Percentiles rank a stretch among this genome's conserved stretches.
phyloP scores from a whole-genome alignment of 1,284 basidiomycete genomes.

The Mycosarcoma mackinlayi region DNA sequence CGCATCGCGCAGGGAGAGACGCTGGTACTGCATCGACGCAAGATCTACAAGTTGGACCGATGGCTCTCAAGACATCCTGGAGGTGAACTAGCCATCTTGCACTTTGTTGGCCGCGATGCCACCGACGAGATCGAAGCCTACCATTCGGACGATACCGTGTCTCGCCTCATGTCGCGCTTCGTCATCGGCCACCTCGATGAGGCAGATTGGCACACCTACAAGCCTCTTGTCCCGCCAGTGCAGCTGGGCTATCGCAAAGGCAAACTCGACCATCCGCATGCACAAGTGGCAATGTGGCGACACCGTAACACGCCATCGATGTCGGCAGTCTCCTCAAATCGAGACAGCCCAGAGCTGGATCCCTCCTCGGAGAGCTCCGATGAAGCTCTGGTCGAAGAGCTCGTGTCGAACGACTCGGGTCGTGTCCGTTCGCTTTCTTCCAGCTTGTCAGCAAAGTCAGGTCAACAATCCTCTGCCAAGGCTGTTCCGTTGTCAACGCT shows the following conservation, averaged over 20 bases:
- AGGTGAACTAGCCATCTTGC: slow-evolving; percentile 86
- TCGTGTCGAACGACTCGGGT: slow-evolving; percentile 3
- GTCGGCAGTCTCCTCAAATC: slow-evolving; percentile 11
- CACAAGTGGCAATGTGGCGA: slow-evolving; percentile 60
- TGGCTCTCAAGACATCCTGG: slow-evolving; percentile 90
- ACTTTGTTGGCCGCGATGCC: slow-evolving; percentile 95
- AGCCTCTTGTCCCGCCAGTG: slow-evolving; percentile 87
- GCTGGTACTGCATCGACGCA: slow-evolving; percentile 81
- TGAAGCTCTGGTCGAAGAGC: slow-evolving; percentile 11
- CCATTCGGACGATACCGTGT: slow-evolving; percentile 78
- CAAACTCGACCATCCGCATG: slow-evolving; percentile 63
- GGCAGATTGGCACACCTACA: slow-evolving; percentile 73
- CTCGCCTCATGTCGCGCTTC: slow-evolving; percentile 76
- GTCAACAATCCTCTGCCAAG: neutral
- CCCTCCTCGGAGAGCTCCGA: slow-evolving; percentile 14
- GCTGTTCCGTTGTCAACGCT: slow-evolving; percentile 4
- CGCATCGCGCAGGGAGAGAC: slow-evolving; percentile 70
- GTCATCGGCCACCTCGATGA: slow-evolving; percentile 79
- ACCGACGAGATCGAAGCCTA: slow-evolving; percentile 94
- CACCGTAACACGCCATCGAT: slow-evolving; percentile 26
- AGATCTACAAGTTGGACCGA: slow-evolving; percentile 83
- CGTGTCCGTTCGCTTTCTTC: neutral
- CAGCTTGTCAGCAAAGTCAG: neutral
- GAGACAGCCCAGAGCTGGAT: slow-evolving; percentile 13
- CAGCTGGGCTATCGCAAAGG: slow-evolving; percentile 75